A percentile compares a stretch with the other conserved stretches of the same genome.
phyloP scores from a whole-genome alignment of 1,284 basidiomycete genomes.

The Leccinum angustisporum region DNA sequence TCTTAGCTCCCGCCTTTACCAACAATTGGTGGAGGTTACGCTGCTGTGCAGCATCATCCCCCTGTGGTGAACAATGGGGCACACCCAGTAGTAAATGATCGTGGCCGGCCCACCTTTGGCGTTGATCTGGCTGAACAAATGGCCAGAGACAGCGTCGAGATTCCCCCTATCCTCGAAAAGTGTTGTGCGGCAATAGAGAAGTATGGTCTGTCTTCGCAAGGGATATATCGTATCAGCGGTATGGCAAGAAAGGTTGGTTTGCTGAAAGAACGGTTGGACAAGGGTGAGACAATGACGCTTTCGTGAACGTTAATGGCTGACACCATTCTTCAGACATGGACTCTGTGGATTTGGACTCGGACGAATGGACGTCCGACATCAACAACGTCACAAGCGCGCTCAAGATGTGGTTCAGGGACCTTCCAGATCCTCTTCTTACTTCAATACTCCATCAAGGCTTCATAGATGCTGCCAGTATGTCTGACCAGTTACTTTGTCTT shows the following conservation, averaged over 20 bases:
- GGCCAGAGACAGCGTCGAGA: conserved; percentile 83
- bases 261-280: conserved; percentile 84
- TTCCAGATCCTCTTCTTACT: conserved; percentile 94
- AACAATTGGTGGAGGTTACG: conserved; percentile 38
- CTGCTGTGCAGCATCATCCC: conserved; percentile 29
- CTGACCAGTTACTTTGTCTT: conserved; percentile 5
- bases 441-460: conserved; percentile 85
- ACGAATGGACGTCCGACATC: conserved; percentile 92
- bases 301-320: conserved; percentile 7
- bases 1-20: conserved; percentile 62
- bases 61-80: conserved; percentile 29
- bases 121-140: conserved; percentile 92
- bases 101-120: conserved; percentile 80
- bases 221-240: conserved; percentile 93
- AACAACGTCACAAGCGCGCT: conserved; percentile 93
- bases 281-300: conserved; percentile 48
- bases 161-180: conserved; percentile 87
- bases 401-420: conserved; percentile 95
- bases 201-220: conserved; percentile 81
- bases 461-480: conserved; percentile 92
- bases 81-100: conserved; percentile 51
- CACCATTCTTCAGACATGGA: conserved; percentile 68
- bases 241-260: conserved; percentile 86
- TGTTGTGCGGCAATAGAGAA: conserved; percentile 92
- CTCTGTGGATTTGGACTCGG: conserved; percentile 79